A percentile compares a stretch with the other conserved stretches of the same genome.
phyloP scores from a whole-genome alignment of 345 rosid species.

The Excoecaria agallocha region DNA sequence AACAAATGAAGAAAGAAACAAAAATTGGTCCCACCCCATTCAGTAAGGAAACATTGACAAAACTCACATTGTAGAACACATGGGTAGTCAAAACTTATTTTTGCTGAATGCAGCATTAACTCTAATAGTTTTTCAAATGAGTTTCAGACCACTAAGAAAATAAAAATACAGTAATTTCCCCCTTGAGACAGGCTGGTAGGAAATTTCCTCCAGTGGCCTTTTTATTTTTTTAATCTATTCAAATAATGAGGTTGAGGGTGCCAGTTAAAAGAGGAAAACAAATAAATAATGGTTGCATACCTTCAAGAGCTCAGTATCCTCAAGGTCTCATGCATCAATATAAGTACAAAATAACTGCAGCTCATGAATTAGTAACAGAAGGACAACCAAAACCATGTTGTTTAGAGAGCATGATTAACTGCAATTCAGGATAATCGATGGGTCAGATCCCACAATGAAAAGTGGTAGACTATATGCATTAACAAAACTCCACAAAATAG shows the following conservation, averaged over 20 bases:
- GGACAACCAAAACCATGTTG: slow-evolving; percentile 21
- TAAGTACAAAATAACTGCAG: slow-evolving; percentile 28
- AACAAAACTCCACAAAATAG: background rate
- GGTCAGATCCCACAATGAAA: slow-evolving; percentile 11
- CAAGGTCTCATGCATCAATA: slow-evolving; percentile 16
- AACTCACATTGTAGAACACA: background rate
- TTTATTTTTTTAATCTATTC: background rate
- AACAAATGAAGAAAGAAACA: background rate
- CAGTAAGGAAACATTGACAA: background rate
- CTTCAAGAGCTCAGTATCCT: slow-evolving; percentile 33
- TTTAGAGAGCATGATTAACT: slow-evolving; percentile 22
- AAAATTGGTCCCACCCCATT: background rate
- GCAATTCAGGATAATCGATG: slow-evolving; percentile 18
- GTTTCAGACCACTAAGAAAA: background rate
- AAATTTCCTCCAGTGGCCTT: background rate
- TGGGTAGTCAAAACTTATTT: background rate
- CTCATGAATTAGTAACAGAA: slow-evolving; percentile 31
- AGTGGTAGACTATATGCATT: background rate
- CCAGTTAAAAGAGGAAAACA: background rate
- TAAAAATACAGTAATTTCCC: background rate
- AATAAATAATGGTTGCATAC: slow-evolving; percentile 17
- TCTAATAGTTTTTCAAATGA: background rate
- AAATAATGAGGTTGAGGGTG: background rate
- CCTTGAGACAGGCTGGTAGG: background rate
- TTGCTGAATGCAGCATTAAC: background rate